phyloP scores from a whole-genome alignment of 1,284 basidiomycete genomes.

The Phlebopus sp. region DNA sequence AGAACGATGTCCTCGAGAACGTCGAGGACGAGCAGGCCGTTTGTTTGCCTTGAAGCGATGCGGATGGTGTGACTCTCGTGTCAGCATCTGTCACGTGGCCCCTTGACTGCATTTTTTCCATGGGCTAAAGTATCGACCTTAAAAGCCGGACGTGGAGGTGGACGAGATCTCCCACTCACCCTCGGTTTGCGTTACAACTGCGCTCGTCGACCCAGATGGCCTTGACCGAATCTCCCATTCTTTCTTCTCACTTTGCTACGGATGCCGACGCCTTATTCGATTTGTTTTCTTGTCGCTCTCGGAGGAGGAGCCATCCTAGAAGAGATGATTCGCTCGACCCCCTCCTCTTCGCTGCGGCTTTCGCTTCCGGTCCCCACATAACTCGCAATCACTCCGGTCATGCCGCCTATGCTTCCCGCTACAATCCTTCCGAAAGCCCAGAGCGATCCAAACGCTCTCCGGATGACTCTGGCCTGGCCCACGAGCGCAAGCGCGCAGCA shows the following conservation, averaged over 20 bases:
- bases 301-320: conserved; percentile 44
- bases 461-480: conserved; percentile 33
- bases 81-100: no score
- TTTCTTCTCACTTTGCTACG: conserved; percentile 23
- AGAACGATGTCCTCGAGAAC: no score
- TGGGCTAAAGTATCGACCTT: no score
- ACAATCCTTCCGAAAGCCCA: conserved; percentile 57
- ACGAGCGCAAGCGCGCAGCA: conserved; percentile 44
- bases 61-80: no score
- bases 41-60: no score
- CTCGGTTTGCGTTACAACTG: no score
- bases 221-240: conserved; percentile 28
- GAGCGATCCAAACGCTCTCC: conserved; percentile 44
- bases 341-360: conserved; percentile 66
- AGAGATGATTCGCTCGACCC: conserved; percentile 68
- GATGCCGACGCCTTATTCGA: conserved; percentile 42
- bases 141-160: no score
- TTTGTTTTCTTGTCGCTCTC: conserved; percentile 37
- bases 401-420: conserved; percentile 57
- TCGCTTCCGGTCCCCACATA: conserved; percentile 66
- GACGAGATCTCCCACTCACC: no score
- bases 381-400: conserved; percentile 62
- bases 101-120: no score
- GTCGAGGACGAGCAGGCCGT: no score
- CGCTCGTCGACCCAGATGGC: no score